A percentile compares a stretch with the other conserved stretches of the same genome.
phyloP scores from a whole-genome alignment of 1,284 basidiomycete genomes.

The Irpex sp. region DNA sequence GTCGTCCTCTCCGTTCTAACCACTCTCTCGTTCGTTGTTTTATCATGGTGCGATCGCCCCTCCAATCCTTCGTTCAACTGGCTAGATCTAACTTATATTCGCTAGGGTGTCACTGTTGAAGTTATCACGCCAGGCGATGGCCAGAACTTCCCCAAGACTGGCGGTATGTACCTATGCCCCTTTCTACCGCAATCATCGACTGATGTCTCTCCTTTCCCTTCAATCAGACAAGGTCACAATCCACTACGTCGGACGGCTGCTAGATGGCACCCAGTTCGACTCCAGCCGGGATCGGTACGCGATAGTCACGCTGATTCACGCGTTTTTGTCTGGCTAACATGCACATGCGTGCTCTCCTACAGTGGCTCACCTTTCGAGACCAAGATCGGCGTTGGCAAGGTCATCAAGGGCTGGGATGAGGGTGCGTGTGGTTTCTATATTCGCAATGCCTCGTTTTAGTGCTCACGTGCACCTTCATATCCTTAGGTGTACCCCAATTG shows the following conservation, averaged over 20 bases:
- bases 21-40: slow-evolving; percentile 5
- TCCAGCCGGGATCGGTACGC: slow-evolving; percentile 63
- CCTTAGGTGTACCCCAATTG: slow-evolving; percentile 67
- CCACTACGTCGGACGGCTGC: slow-evolving; percentile 71
- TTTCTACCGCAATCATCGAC: neutral
- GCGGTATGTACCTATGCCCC: slow-evolving; percentile 35
- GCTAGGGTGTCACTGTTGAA: slow-evolving; percentile 44
- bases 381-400: slow-evolving; percentile 75
- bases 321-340: neutral
- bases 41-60: slow-evolving; percentile 22
- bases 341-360: neutral
- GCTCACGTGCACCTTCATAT: slow-evolving; percentile 9
- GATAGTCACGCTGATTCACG: slow-evolving; percentile 1
- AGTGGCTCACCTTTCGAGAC: slow-evolving; percentile 68
- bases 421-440: slow-evolving; percentile 45
- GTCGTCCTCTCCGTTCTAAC: slow-evolving; percentile 19
- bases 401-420: slow-evolving; percentile 92
- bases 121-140: slow-evolving; percentile 41
- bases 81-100: neutral
- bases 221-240: slow-evolving; percentile 52
- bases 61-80: neutral
- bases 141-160: slow-evolving; percentile 39
- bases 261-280: slow-evolving; percentile 62
- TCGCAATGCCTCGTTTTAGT: neutral
- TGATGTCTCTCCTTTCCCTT: slow-evolving; percentile 4